These are phyloP conservation scores for Penicillium subrubescens DNA, from an alignment of 495 filamentous ascomycete genomes.

Conservation along the genomic window DNA sequence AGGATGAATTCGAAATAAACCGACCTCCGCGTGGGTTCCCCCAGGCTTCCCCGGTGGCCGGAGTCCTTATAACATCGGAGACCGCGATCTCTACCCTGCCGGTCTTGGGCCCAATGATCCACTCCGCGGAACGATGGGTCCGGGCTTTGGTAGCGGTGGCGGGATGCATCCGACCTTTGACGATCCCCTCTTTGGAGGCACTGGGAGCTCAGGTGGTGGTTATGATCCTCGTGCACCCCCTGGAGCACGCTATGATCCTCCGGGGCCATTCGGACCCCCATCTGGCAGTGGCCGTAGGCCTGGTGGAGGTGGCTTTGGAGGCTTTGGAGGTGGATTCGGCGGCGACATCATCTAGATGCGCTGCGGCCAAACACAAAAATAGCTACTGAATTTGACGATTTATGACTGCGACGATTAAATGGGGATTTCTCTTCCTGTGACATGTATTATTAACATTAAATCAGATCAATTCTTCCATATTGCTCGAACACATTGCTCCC, in stretches of 20 bases:
- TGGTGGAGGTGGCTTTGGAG: conserved; percentile 48
- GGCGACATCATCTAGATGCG: conserved; percentile 66
- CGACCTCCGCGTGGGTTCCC: conserved; percentile 58
- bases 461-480: background rate
- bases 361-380: background rate
- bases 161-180: conserved; percentile 98
- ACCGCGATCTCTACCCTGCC: conserved; percentile 83
- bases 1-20: conserved; percentile 88
- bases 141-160: conserved; percentile 56
- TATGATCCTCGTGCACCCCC: conserved; percentile 51
- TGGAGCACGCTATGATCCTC: conserved; percentile 76
- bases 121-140: conserved; percentile 63
- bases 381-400: conserved; percentile 2
- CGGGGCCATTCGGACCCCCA: conserved; percentile 64
- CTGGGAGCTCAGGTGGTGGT: conserved; percentile 44
- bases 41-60: conserved; percentile 48
- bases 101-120: conserved; percentile 87
- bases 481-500: too few species aligned
- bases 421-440: background rate
- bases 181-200: conserved; percentile 82
- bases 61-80: conserved; percentile 68
- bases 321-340: conserved; percentile 59
- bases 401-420: background rate
- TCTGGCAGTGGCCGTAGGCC: conserved; percentile 44
- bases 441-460: conserved; percentile 3